Conservation (phyloP, 257 asterid species). For the Ocimum tenuiflorum region DNA sequence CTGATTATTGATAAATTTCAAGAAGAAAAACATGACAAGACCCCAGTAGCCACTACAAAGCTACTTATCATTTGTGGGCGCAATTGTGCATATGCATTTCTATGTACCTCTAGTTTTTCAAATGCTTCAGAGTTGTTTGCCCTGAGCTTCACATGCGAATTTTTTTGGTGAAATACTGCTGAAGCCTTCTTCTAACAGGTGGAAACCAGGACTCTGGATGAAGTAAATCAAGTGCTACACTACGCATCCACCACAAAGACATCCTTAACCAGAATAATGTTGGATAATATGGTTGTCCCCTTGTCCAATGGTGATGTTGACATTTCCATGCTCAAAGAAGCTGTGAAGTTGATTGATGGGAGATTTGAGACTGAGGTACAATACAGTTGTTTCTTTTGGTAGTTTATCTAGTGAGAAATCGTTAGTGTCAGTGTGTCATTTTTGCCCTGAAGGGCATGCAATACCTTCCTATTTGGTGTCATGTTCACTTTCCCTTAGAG, state of each 20-base stretch:
- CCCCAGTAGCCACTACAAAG: not conserved
- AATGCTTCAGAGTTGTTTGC: not conserved
- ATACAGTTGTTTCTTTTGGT: not conserved
- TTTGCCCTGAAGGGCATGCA: not conserved
- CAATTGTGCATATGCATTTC: not conserved
- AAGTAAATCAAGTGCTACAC: conserved; percentile 65
- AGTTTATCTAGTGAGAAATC: not conserved
- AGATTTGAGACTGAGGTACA: conserved; percentile 86
- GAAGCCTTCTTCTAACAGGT: conserved; percentile 39
- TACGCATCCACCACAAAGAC: conserved; percentile 71
- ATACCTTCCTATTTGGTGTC: not conserved
- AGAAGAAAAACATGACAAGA: not conserved
- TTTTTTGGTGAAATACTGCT: not conserved
- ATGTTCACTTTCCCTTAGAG: not conserved
- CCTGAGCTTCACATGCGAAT: not conserved
- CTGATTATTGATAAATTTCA: not conserved
- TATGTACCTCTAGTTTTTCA: not conserved
- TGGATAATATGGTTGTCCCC: conserved; percentile 96
- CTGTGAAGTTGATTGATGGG: conserved; percentile 64
- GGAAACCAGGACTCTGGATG: conserved; percentile 87
- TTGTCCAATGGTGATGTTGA: conserved; percentile 66
- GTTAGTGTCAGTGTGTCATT: too few species aligned
- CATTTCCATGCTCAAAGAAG: conserved; percentile 86
- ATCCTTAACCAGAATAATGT: conserved; percentile 74
- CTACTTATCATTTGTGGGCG: not conserved